A percentile compares a stretch with the other conserved stretches of the same genome.
These are phyloP conservation scores for Pseudozyma pruni DNA, from an alignment of 1,284 basidiomycete species.

Conservation along the genomic window DNA sequence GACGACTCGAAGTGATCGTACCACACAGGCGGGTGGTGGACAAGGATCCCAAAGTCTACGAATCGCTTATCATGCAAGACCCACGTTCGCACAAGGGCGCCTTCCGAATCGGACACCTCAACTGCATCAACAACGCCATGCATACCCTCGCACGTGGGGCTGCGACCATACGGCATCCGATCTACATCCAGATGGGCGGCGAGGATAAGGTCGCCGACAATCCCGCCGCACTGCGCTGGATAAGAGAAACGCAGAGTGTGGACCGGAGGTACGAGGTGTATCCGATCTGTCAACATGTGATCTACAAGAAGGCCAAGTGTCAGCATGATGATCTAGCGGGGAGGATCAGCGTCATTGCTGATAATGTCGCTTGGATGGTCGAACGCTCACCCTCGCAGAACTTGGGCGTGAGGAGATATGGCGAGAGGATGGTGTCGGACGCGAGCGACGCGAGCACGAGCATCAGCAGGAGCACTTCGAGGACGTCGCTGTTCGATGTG, in stretches of 20 bases:
- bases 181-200: constrained; percentile 61
- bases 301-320: constrained; percentile 65
- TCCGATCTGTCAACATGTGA: constrained; percentile 65
- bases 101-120: constrained; percentile 61
- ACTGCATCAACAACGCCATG: constrained; percentile 52
- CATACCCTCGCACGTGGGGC: constrained; percentile 31
- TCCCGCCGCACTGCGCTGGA: constrained; percentile 38
- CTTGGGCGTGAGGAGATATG: not conserved
- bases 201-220: constrained; percentile 59
- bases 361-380: constrained; percentile 65
- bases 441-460: constrained; percentile 14
- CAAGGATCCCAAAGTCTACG: constrained; percentile 65
- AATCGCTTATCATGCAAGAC: constrained; percentile 61
- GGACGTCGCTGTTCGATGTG: constrained; percentile 26
- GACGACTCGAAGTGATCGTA: constrained; percentile 57
- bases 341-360: constrained; percentile 59
- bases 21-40: constrained; percentile 65
- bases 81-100: constrained; percentile 60
- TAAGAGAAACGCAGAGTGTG: constrained; percentile 32
- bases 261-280: constrained; percentile 60
- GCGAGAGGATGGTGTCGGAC: no score
- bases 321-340: constrained; percentile 64
- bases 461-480: constrained; percentile 26
- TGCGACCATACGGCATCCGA: constrained; percentile 48
- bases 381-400: constrained; percentile 31